Evolutionary conservation across 2,329 filamentous ascomycete species (phyloP), one percentile per base, ranked within the genome.

Genomic region (Westerdykella sp.): DNA sequence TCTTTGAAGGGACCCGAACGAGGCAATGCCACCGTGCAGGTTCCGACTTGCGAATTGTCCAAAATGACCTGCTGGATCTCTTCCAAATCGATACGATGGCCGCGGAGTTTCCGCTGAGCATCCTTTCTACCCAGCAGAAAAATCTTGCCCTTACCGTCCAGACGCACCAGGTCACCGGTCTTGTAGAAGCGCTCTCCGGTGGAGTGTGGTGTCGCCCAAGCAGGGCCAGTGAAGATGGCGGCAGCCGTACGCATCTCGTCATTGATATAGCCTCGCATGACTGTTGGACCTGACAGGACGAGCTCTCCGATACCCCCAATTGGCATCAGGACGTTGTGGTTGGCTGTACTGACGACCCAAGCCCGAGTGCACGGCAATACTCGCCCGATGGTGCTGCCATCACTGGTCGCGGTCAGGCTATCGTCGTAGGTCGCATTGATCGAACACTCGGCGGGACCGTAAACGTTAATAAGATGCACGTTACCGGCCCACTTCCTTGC

Each of bases 201-300:
- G 9, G 63, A 59, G n/a, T 75, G 60, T 0, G 72, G 73, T 51
- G 69, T 73, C 4, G 74, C 62, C 40, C 40, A 42, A n/a, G 40
- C n/a, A 60, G 75, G 73, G 47, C 71, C 73, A 54, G 70, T 67
- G 37, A 75, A 71, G 49, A 70, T 71, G 34, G 73, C 71, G 39
- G 75, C 73, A 21, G 18, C 18, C 18, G 18, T 21, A 21, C 18
- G 18, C 18, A 6, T 21, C 6, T 21, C 18, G 18, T 21, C 18
- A 21, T 21, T 21, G 18, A 21, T 21, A 6, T 21, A 21, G 18
- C 18, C 18, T 21, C 18, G 3, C 18, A 21, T 21, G 18, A 21
- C 18, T 21, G 18, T 21, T 21, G 18, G 18, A 21, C 18, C 18
- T 21, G 18, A 21, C 18, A 21, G 18, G 18, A 21, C 18, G 18